phyloP scores from a whole-genome alignment of 495 filamentous ascomycete genomes.

The Hypoxylon perforatum region DNA sequence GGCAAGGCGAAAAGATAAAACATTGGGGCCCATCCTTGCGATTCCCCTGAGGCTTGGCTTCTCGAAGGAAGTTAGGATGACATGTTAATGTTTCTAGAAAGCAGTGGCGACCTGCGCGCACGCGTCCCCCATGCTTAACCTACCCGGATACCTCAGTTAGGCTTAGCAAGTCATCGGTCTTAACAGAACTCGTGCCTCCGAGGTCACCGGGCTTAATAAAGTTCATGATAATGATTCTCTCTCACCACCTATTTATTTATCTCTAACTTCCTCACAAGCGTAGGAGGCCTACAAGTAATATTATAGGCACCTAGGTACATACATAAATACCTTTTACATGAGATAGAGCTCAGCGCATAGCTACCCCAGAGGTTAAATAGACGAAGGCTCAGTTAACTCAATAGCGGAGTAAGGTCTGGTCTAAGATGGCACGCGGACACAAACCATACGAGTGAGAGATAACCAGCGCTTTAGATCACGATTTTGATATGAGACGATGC shows the following conservation, averaged over 20 bases:
- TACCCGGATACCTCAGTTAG: too few relatives aligned
- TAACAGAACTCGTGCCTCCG: constrained; percentile 1
- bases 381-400: too few relatives aligned
- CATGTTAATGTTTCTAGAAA: constrained; percentile 32
- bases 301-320: too few relatives aligned
- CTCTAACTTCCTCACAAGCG: constrained; percentile 3
- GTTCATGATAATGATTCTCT: constrained; percentile 19
- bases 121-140: constrained; percentile 9
- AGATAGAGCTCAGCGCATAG: too few relatives aligned
- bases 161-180: background rate
- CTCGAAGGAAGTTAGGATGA: constrained; percentile 21
- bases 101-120: constrained; percentile 3
- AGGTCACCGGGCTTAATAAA: constrained; percentile 9
- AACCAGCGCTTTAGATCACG: constrained; percentile 6
- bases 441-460: constrained; percentile 10
- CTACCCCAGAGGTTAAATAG: too few relatives aligned
- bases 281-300: constrained; percentile 7
- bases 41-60: constrained; percentile 29
- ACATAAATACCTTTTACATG: too few relatives aligned
- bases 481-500: constrained; percentile 26
- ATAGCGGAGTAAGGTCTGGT: too few relatives aligned
- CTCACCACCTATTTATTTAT: constrained; percentile 8
- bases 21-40: constrained; percentile 20
- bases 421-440: too few relatives aligned
- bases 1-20: constrained; percentile 20